Conservation (phyloP, 352 stramenopile genomes). For the Achlya hypogyna region DNA sequence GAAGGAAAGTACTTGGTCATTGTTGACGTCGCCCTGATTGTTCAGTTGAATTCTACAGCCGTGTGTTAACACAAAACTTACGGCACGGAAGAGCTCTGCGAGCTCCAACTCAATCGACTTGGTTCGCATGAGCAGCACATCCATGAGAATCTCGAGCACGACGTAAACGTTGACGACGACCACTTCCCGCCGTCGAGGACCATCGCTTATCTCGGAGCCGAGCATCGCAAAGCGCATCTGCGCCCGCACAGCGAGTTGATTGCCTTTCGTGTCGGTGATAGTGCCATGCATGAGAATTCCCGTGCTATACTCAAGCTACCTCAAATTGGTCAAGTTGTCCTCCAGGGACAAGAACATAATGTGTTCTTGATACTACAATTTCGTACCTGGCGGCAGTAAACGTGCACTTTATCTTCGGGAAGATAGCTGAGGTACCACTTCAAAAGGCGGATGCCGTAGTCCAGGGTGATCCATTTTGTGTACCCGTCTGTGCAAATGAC, state of each 20-base stretch:
- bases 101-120: conserved; percentile 15
- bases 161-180: conserved; percentile 19
- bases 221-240: conserved; percentile 69
- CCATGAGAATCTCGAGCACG: conserved; percentile 16
- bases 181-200: conserved; percentile 10
- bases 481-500: conserved; percentile 41
- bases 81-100: neutral
- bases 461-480: conserved; percentile 46
- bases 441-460: conserved; percentile 45
- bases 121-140: conserved; percentile 15
- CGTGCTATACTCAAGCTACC: conserved; percentile 55
- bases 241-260: conserved; percentile 52
- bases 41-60: too few relatives aligned
- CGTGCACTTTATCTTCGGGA: conserved; percentile 37
- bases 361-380: neutral
- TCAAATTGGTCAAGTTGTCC: too few relatives aligned
- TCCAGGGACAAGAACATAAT: conserved; percentile 3
- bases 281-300: conserved; percentile 43
- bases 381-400: conserved; percentile 52
- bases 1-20: conserved; percentile 62
- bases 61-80: too few relatives aligned
- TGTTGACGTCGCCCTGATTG: conserved; percentile 53
- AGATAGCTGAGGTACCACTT: conserved; percentile 61
- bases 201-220: neutral
- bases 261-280: conserved; percentile 45